These are phyloP conservation scores for Penicillium samsonianum DNA, from an alignment of 495 filamentous ascomycete genomes.

Conservation along the genomic window DNA sequence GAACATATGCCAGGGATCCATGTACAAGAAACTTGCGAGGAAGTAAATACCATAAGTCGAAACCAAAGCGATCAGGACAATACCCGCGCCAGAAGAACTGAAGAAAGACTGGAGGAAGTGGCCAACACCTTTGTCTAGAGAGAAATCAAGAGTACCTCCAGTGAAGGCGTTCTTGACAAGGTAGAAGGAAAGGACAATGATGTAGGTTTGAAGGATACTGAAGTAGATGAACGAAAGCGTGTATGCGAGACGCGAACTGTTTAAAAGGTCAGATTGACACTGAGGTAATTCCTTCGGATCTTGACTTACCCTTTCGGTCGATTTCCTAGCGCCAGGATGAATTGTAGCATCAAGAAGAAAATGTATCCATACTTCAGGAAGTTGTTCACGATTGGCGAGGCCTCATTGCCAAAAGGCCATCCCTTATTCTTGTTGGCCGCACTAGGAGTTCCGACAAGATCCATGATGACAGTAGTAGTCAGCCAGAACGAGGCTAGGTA, in stretches of 20 bases:
- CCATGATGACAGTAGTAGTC: constrained; percentile 94
- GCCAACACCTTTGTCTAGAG: constrained; percentile 49
- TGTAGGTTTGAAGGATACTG: constrained; percentile 80
- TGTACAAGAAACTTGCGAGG: constrained; percentile 90
- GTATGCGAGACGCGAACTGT: constrained; percentile 66
- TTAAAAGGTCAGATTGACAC: constrained; percentile 20
- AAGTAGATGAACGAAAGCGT: constrained; percentile 88
- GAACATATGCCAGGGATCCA: constrained; percentile 99
- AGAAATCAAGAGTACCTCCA: constrained; percentile 53
- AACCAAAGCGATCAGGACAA: constrained; percentile 88
- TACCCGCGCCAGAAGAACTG: constrained; percentile 65
- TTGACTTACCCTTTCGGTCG: constrained; percentile 75
- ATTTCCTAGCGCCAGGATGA: constrained; percentile 94
- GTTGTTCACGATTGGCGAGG: constrained; percentile 88
- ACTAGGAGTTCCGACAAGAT: constrained; percentile 78
- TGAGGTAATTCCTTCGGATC: not conserved
- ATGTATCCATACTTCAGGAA: constrained; percentile 90
- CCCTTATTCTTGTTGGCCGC: constrained; percentile 47
- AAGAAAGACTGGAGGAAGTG: constrained; percentile 74
- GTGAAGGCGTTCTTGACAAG: constrained; percentile 81
- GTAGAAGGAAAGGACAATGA: constrained; percentile 83
- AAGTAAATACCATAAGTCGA: constrained; percentile 97
- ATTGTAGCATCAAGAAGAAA: constrained; percentile 86
- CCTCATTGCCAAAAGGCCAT: constrained; percentile 78
- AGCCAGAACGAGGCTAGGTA: constrained; percentile 78